Evolutionary conservation across 78 protist species (phyloP), one percentile per base, ranked within the genome.

Genomic region (Paratrimastix pyriformis): DNA sequence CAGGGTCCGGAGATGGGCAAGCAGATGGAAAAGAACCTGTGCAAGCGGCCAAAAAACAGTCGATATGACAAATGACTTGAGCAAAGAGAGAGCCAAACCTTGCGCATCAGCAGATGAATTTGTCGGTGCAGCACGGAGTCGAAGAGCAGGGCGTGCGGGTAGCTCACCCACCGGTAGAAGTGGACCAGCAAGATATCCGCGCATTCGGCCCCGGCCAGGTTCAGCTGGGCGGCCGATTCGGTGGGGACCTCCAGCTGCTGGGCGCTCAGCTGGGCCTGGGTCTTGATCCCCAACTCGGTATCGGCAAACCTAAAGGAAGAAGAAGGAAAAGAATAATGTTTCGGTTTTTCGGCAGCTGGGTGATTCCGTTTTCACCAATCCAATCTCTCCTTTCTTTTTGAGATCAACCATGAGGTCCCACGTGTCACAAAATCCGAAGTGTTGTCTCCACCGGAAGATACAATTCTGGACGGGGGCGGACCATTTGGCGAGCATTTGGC

Each of bases 141-240:
- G 45, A 85, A 82, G 35, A 87, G 59, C 40, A 37, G 62, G 37
- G 93, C 60, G 33, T 58, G 9, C 29, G 88, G 83, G 26, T 75
- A 60, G 8, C 77, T 42, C 24, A 92, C 70, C 96, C 96, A 92
- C 18, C 93, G 81, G 65, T 86, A 92, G 54, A 87, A 87, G 70
- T 89, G 88, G 21, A 65, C 30, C 54, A 87, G 77, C 33, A 84
- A 80, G 6, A 30, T 15, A 15, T 86, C 88, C 1, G 95, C 88
- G 18, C 43, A 4, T 8, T 2, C 35, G 46, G 76, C 76, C 5
- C 46, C 18, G 4, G 57, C 6, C 59, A 6, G 18, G 59, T 39
- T 57, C 37, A 9, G 1, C 38, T 52, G 3, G 38, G 13, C 48
- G 37, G 2, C 6, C 39, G 48, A 13, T 2, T 33, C 37, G n/a